A percentile compares a stretch with the other conserved stretches of the same genome.
phyloP scores from a whole-genome alignment of 129 eudicot species.

The Arctium minus region DNA sequence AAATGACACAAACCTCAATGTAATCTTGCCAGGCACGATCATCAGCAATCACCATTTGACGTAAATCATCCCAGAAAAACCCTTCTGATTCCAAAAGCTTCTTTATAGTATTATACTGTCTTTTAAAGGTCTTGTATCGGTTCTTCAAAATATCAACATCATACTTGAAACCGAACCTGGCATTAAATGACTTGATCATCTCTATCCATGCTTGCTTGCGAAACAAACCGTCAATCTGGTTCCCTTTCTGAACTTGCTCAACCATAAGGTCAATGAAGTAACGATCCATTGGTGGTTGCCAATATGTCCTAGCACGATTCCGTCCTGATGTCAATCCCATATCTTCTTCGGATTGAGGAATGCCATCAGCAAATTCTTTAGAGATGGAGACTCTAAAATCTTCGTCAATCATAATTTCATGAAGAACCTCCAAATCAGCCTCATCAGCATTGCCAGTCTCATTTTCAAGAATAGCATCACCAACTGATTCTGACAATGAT shows the following conservation, averaged over 20 bases:
- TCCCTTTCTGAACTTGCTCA: constrained; percentile 46
- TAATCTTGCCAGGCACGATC: constrained; percentile 53
- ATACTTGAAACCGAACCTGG: constrained; percentile 39
- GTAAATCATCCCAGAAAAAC: constrained; percentile 47
- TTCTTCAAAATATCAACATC: constrained; percentile 48
- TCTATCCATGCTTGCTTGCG: constrained; percentile 54
- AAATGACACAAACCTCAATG: constrained; percentile 41
- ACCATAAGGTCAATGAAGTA: constrained; percentile 52
- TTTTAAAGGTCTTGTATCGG: constrained; percentile 41
- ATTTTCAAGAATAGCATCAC: constrained; percentile 3
- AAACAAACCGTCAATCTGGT: constrained; percentile 47
- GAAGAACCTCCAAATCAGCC: constrained; percentile 37
- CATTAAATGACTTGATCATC: constrained; percentile 42
- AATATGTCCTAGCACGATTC: constrained; percentile 38
- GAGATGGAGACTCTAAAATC: constrained; percentile 30
- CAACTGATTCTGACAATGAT: constrained; percentile 21
- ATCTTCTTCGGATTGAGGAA: constrained; percentile 21
- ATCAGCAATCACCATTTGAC: constrained; percentile 52
- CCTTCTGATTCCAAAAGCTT: constrained; percentile 46
- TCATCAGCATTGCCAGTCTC: constrained; percentile 4
- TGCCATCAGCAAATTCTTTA: constrained; percentile 11
- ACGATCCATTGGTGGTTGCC: constrained; percentile 64
- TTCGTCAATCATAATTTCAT: constrained; percentile 42
- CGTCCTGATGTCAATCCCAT: constrained; percentile 9
- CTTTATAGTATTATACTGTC: constrained; percentile 43